Percentiles rank a stretch among this genome's conserved stretches.
These are phyloP conservation scores for Ustilago xerochloae DNA, from an alignment of 1,284 basidiomycete genomes.

Conservation along the genomic window DNA sequence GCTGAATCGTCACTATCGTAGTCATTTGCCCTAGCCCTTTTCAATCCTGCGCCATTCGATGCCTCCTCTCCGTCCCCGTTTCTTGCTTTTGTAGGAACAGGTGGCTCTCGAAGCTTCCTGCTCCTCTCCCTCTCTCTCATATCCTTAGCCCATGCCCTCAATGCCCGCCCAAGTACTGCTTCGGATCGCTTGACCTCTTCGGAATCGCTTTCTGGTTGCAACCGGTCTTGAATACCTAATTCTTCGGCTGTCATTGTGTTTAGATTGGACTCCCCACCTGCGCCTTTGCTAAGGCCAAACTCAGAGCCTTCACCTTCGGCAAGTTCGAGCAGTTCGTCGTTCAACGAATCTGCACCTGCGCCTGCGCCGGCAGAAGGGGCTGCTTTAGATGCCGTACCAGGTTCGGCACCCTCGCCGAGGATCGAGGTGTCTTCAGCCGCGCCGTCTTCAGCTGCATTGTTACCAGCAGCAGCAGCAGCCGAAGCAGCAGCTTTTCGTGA, in stretches of 20 bases:
- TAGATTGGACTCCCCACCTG: constrained; percentile 20
- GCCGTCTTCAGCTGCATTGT: constrained; percentile 16
- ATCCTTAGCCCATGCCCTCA: constrained; percentile 40
- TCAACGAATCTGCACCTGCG: constrained; percentile 27
- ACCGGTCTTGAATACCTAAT: constrained; percentile 39
- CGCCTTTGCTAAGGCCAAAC: constrained; percentile 6
- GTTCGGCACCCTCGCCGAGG: constrained; percentile 13
- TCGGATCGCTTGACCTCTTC: constrained; percentile 37
- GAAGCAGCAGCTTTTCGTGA: constrained; percentile 34
- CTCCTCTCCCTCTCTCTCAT: constrained; percentile 40
- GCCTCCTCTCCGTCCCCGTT: background rate
- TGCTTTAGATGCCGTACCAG: too few relatives aligned
- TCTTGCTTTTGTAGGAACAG: background rate
- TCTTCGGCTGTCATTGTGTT: constrained; percentile 53
- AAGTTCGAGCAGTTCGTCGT: constrained; percentile 55
- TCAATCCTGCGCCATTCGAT: constrained; percentile 8
- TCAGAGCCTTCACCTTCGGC: constrained; percentile 41
- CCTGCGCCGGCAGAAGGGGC: too few relatives aligned
- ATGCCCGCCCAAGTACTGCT: constrained; percentile 26
- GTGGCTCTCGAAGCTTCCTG: constrained; percentile 28
- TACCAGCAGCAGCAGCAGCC: constrained; percentile 12
- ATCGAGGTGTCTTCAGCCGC: constrained; percentile 38
- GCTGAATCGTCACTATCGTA: constrained; percentile 45
- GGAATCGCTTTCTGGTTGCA: constrained; percentile 19
- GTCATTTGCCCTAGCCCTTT: constrained; percentile 23